These are phyloP conservation scores for Boletus mariae DNA, from an alignment of 1,284 basidiomycete species.

Conservation along the genomic window DNA sequence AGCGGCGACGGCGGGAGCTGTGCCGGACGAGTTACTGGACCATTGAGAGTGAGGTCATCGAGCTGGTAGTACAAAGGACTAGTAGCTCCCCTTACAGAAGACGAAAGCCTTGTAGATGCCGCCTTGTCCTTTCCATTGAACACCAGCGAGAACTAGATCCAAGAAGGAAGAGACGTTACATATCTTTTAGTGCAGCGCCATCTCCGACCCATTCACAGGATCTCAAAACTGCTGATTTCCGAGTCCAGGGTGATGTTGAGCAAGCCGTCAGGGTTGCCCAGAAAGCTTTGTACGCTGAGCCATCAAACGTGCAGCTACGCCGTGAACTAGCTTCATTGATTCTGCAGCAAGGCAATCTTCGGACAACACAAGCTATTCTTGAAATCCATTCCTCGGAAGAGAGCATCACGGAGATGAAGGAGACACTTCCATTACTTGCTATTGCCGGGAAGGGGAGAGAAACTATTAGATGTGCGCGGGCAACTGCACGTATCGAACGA, in stretches of 20 bases:
- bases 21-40: no score
- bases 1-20: no score
- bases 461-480: conserved; percentile 55
- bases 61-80: no score
- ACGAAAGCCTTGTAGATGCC: conserved; percentile 82
- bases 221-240: conserved; percentile 1
- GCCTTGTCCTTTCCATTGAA: conserved; percentile 71
- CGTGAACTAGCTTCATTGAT: conserved; percentile 51
- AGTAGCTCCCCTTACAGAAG: conserved; percentile 49
- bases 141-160: conserved; percentile 63
- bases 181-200: conserved; percentile 66
- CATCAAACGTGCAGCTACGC: conserved; percentile 46
- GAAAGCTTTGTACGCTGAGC: conserved; percentile 54
- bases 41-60: no score
- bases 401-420: conserved; percentile 32
- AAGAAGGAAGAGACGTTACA: conserved; percentile 47
- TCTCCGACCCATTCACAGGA: conserved; percentile 35
- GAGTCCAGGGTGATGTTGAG: conserved; percentile 43
- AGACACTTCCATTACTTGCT: conserved; percentile 44
- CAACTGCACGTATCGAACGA: conserved; percentile 95
- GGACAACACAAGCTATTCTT: conserved; percentile 40
- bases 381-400: conserved; percentile 29
- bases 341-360: conserved; percentile 45
- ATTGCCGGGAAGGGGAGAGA: conserved; percentile 34
- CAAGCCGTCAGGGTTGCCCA: conserved; percentile 55